Base-by-base conservation (phyloP, 2,329 filamentous ascomycete species). In the Diaporthe humulicola region DNA sequence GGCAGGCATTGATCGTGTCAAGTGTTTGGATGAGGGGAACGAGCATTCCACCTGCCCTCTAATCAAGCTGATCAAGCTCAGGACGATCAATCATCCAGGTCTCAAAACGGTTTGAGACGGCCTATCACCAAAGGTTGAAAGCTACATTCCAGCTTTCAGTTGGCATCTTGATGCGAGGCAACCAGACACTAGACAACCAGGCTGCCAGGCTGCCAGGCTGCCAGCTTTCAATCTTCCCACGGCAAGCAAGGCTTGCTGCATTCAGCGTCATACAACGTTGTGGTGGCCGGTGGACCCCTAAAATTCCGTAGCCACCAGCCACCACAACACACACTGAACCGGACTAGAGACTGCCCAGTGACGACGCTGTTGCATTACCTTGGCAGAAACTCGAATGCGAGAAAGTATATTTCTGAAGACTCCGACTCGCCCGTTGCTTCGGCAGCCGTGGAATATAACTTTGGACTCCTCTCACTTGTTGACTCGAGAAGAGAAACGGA, bases 251-350 rank as follows among this genome's bases (percentile, higher is more conserved):
- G 67, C 36, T 30, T 57, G 50, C 67, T 40, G 70, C 70, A 71
- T 40, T n/a, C 64, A 69, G 48, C 64, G 64, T 69, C 64, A 69
- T 69, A 54, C 33, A 12, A 25, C 54, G 64, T 28, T 28, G n/a
- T 69, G 64, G 64, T 69, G 64, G 64, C 64, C 64, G 64, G 64
- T 69, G 57, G 70, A 72, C 70, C 57, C 57, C 33, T 64, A 64
- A 28, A 72, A 64, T 64, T 64, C 70, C 70, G 45, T 30, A 33
- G 57, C 33, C 56, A 33, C 57, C 70, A 72, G 70, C 70, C 70
- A 72, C 70, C 70, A 25, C 57, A 72, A 72, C 45, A 48, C 36
- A 30, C 38, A 33, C 60, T 38, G 33, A 22, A 6, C 60, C 28
- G 42, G 60, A n/a, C 30, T 40, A 33, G 17, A 28, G 30, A 38